phyloP scores from a whole-genome alignment of 805 yeast genomes.

The Vanderwaltozyma verrucispora region DNA sequence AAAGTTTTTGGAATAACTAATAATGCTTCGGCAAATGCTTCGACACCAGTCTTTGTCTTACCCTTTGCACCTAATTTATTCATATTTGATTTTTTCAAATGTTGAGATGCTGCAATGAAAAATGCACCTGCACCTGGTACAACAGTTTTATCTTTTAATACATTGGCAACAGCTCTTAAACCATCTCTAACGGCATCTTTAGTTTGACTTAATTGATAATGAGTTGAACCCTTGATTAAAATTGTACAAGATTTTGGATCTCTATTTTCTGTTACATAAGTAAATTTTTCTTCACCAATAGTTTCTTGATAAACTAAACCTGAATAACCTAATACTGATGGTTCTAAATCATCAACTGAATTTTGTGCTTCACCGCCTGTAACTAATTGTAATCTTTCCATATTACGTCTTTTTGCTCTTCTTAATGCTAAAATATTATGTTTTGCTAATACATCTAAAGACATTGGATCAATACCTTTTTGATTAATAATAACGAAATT shows the following conservation, averaged over 20 bases:
- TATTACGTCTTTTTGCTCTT: slow-evolving; percentile 97
- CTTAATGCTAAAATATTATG: slow-evolving; percentile 89
- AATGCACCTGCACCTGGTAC: slow-evolving; percentile 98
- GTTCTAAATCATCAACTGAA: slow-evolving; percentile 84
- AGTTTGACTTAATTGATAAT: slow-evolving; percentile 80
- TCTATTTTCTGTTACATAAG: slow-evolving; percentile 82
- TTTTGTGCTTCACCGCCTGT: slow-evolving; percentile 98
- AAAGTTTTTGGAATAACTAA: slow-evolving; percentile 88
- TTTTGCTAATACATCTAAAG: slow-evolving; percentile 86
- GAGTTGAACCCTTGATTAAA: slow-evolving; percentile 86
- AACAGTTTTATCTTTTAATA: slow-evolving; percentile 70
- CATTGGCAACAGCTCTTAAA: slow-evolving; percentile 86
- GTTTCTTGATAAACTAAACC: slow-evolving; percentile 88
- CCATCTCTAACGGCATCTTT: slow-evolving; percentile 98
- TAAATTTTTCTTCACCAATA: slow-evolving; percentile 95
- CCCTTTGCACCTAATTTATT: slow-evolving; percentile 63
- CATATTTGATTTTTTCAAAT: slow-evolving; percentile 40
- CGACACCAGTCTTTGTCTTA: slow-evolving; percentile 78
- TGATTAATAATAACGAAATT: slow-evolving; percentile 94
- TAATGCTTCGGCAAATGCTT: slow-evolving; percentile 88
- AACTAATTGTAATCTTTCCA: slow-evolving; percentile 94
- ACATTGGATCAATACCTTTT: slow-evolving; percentile 98
- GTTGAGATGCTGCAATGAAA: slow-evolving; percentile 70
- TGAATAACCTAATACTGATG: slow-evolving; percentile 73
- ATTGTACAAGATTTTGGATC: slow-evolving; percentile 90